Evolutionary conservation across 192 early-diverging fungal genomes (phyloP).

Genomic region (Spinellus fusiger): DNA sequence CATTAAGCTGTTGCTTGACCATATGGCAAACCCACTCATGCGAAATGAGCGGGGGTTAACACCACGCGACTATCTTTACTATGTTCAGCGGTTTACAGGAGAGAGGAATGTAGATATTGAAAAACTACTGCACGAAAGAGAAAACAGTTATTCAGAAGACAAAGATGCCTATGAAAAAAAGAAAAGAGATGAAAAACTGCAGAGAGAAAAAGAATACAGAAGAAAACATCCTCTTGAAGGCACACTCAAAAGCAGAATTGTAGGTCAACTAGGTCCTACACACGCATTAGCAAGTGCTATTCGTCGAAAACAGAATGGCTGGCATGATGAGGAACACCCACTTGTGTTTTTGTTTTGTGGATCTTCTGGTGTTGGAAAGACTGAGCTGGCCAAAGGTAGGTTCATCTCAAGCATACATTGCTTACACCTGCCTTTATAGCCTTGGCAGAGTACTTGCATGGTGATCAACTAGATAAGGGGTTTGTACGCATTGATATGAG

Average conservation of each 20-base stretch:
- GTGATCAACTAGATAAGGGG: slow-evolving; percentile 30
- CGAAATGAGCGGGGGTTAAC: slow-evolving; percentile 23
- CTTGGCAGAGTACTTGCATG: slow-evolving; percentile 32
- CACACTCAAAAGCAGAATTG: slow-evolving; percentile 29
- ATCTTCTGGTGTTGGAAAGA: slow-evolving; percentile 40
- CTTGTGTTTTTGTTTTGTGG: slow-evolving; percentile 41
- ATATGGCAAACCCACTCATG: slow-evolving; percentile 24
- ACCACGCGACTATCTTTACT: slow-evolving; percentile 29
- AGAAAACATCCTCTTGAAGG: slow-evolving; percentile 35
- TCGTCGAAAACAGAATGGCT: slow-evolving; percentile 41
- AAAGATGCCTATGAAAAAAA: slow-evolving; percentile 21
- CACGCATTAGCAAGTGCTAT: slow-evolving; percentile 40
- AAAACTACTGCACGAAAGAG: slow-evolving; percentile 17
- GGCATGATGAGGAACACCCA: slow-evolving; percentile 44
- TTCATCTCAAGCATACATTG: background rate
- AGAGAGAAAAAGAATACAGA: slow-evolving; percentile 31
- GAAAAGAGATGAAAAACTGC: slow-evolving; percentile 8
- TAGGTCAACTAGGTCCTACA: slow-evolving; percentile 39
- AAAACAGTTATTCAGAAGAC: slow-evolving; percentile 19
- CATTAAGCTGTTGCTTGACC: slow-evolving; percentile 14
- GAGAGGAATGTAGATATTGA: slow-evolving; percentile 27
- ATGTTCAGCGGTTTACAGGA: slow-evolving; percentile 30
- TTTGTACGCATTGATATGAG: slow-evolving; percentile 43
- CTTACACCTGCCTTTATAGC: slow-evolving; percentile 7
- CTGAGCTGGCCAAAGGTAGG: slow-evolving; percentile 37